phyloP scores from a whole-genome alignment of 176 grass and related monocot genomes.

The Juncus effusus region DNA sequence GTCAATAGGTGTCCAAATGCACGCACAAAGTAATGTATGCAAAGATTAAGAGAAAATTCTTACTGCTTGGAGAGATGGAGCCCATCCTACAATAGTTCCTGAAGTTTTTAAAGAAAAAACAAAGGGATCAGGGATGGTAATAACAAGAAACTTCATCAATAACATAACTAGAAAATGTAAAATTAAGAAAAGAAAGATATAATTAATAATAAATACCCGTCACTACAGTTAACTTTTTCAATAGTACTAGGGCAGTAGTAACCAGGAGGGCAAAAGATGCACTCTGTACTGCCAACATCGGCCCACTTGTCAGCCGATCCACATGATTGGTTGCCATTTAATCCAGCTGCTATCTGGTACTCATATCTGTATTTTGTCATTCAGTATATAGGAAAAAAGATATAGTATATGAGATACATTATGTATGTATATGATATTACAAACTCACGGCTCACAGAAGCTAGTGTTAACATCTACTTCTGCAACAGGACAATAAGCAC shows the following conservation, averaged over 20 bases:
- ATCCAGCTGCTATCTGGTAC: conserved; percentile 59
- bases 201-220: conserved; percentile 49
- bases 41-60: conserved; percentile 2
- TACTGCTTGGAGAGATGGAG: conserved; percentile 55
- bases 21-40: no score
- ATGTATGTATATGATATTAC: no score
- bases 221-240: conserved; percentile 40
- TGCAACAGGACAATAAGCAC: conserved; percentile 72
- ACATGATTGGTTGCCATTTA: conserved; percentile 37
- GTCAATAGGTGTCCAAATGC: no score
- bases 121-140: neutral
- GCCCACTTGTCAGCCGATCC: conserved; percentile 83
- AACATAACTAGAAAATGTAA: no score
- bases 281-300: conserved; percentile 51
- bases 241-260: conserved; percentile 71
- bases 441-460: conserved; percentile 84
- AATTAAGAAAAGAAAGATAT: no score
- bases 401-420: neutral
- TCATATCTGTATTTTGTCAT: conserved; percentile 49
- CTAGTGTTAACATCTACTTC: conserved; percentile 43
- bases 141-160: no score
- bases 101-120: neutral
- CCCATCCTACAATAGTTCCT: conserved; percentile 81
- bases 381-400: conserved; percentile 9
- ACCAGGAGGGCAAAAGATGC: conserved; percentile 75